A percentile compares a stretch with the other conserved stretches of the same genome.
These are phyloP conservation scores for Cladophialophora chaetospira DNA, from an alignment of 2,329 filamentous ascomycete species.

Conservation along the genomic window DNA sequence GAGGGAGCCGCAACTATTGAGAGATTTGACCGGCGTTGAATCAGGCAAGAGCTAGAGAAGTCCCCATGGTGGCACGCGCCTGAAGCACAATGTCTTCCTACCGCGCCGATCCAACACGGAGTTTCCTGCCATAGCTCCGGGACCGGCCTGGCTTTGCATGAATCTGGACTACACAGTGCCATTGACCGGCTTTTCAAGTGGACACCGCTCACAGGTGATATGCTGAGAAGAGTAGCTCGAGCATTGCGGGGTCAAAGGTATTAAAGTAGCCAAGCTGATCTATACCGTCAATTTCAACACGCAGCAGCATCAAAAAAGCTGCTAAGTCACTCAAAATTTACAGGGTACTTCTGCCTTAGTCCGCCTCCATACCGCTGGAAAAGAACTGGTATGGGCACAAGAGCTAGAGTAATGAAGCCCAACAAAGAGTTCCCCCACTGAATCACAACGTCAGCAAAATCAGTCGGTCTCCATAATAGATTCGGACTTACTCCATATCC, in stretches of 20 bases:
- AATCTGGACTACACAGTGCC: too few species aligned
- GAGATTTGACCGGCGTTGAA: neutral
- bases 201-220: too few species aligned
- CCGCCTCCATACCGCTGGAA: conserved; percentile 1
- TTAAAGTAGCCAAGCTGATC: too few species aligned
- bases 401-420: conserved; percentile 7
- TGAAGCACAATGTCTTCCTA: neutral
- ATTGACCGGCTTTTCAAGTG: too few species aligned
- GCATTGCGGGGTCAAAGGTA: too few species aligned
- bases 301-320: neutral
- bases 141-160: neutral
- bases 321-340: neutral
- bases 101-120: neutral
- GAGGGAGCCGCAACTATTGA: too few species aligned
- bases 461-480: neutral
- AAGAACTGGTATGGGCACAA: conserved; percentile 5
- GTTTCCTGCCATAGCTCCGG: neutral
- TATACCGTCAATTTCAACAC: too few species aligned
- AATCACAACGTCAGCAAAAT: neutral
- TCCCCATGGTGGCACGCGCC: too few species aligned
- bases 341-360: conserved; percentile 1
- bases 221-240: too few species aligned
- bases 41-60: too few species aligned
- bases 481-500: conserved; percentile 10
- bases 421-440: conserved; percentile 13